Base-by-base conservation (phyloP, 139 green algal species). In the Spirogloea muscicola region DNA sequence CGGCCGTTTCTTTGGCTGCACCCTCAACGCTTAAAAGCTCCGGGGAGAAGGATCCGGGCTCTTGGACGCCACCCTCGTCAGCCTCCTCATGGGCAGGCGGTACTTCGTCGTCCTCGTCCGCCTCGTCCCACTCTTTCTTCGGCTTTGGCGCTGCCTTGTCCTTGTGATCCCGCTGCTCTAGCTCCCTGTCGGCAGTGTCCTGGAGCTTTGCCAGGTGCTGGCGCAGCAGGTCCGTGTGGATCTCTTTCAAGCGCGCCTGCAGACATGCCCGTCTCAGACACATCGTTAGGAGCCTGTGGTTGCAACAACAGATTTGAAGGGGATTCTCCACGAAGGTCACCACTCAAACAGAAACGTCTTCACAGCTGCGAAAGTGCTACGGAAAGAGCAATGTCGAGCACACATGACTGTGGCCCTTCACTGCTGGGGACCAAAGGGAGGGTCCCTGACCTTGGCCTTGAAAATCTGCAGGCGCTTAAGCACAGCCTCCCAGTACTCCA, bases 401-500 rank as follows among this genome's bases (percentile, higher is more conserved):
- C n/a, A n/a, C n/a, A n/a, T n/a, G n/a, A n/a, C n/a, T n/a, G n/a
- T n/a, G n/a, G n/a, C n/a, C n/a, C n/a, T n/a, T n/a, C n/a, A n/a
- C n/a, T n/a, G n/a, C n/a, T n/a, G n/a, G n/a, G n/a, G n/a, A n/a
- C n/a, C n/a, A n/a, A n/a, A n/a, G n/a, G n/a, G n/a, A n/a, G n/a
- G n/a, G n/a, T n/a, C 5, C 5, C 59, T 7, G 6, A 63, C 64
- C 46, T 65, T 73, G 3, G 76, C 68, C 16, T 80, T 80, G 48
- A 71, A 58, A 16, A 84, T n/a, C 18, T 48, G 60, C 13, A 81
- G 34, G 27, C 61, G 61, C 70, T 84, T 76, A 37, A 84, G 58
- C 25, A 84, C 81, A 29, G 42, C 52, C 33, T 82, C 42, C 77
- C 77, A 86, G 65, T 82, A 86, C 70, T 84, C 77, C 31, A 66